Conservation (phyloP, 768 basidiomycete genomes). For the Russula compacta region DNA sequence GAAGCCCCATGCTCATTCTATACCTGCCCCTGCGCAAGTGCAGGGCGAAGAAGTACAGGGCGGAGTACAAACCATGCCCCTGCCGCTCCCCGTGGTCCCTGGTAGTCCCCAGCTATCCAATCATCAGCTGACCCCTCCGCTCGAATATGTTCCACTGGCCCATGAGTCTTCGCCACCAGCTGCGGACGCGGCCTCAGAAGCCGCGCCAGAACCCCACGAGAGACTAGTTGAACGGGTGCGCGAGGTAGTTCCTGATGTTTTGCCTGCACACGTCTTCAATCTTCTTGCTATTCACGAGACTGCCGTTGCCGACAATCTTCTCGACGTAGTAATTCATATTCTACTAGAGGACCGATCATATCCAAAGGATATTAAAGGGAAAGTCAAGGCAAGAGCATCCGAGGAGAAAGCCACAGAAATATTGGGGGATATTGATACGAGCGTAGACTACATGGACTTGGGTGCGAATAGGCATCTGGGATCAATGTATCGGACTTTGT, state of each 20-base stretch:
- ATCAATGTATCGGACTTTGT: conserved; percentile 38
- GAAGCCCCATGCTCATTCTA: not conserved
- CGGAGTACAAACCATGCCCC: not conserved
- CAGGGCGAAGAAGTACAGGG: not conserved
- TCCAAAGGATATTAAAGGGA: conserved; percentile 41
- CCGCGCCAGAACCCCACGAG: conserved; percentile 17
- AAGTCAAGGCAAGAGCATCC: conserved; percentile 32
- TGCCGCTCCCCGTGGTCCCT: not conserved
- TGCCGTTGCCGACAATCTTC: conserved; percentile 30
- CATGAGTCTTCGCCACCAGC: not conserved
- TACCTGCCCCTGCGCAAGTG: not conserved
- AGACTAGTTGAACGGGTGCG: conserved; percentile 41
- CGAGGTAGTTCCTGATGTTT: conserved; percentile 65
- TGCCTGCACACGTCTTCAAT: conserved; percentile 40
- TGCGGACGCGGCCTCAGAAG: not conserved
- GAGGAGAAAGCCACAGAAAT: conserved; percentile 20
- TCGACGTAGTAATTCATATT: conserved; percentile 47
- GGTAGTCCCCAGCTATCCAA: not conserved
- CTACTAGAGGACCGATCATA: conserved; percentile 57
- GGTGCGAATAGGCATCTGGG: conserved; percentile 39
- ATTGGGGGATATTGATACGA: conserved; percentile 25
- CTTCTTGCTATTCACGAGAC: conserved; percentile 40
- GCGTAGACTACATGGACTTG: conserved; percentile 45
- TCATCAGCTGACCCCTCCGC: not conserved
- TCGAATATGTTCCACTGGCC: not conserved